Conservation (phyloP, 2,329 filamentous ascomycete species). For the Amesomyces nigricolor region DNA sequence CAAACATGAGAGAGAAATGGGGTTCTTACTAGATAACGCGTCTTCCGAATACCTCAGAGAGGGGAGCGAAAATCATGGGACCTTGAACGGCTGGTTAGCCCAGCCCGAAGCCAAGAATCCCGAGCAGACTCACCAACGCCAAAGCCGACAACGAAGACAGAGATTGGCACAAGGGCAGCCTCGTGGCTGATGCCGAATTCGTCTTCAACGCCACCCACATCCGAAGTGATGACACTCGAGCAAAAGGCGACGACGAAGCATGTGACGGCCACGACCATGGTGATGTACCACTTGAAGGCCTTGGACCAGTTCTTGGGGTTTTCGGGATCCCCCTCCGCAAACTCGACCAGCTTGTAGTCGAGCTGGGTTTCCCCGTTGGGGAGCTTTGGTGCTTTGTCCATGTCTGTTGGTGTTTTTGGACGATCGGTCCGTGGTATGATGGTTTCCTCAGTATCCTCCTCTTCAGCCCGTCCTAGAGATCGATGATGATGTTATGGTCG, state of each 20-base stretch:
- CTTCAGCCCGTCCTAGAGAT: background rate
- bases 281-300: conserved; percentile 73
- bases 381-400: conserved; percentile 16
- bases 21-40: conserved; percentile 59
- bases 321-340: conserved; percentile 63
- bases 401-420: background rate
- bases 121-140: conserved; percentile 56
- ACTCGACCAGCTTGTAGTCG: conserved; percentile 53
- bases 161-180: conserved; percentile 65
- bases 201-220: conserved; percentile 57
- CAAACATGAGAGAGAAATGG: no score
- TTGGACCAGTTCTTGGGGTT: conserved; percentile 87
- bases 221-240: conserved; percentile 72
- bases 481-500: background rate
- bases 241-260: conserved; percentile 69
- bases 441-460: background rate
- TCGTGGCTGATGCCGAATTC: conserved; percentile 66
- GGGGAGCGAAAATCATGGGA: conserved; percentile 72
- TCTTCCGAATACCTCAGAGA: conserved; percentile 70
- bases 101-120: background rate
- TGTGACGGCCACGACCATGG: conserved; percentile 73
- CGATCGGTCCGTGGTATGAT: background rate
- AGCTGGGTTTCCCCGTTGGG: conserved; percentile 14
- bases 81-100: conserved; percentile 35
- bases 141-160: conserved; percentile 76